A percentile compares a stretch with the other conserved stretches of the same genome.
phyloP scores from a whole-genome alignment of 1,284 basidiomycete species.

The Tilletia setariae region DNA sequence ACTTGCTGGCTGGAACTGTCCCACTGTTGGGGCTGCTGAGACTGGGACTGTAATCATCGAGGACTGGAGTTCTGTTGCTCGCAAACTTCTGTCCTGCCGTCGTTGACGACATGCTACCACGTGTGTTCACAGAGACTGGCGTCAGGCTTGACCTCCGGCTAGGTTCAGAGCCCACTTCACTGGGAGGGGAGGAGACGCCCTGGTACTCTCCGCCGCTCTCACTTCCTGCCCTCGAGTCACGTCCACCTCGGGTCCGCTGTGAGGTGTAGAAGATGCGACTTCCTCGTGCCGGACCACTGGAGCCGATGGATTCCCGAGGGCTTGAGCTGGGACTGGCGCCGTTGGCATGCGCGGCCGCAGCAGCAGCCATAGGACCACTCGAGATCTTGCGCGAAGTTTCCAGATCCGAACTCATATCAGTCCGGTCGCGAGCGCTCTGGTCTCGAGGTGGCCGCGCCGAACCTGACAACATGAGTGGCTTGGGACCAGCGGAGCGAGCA shows the following conservation, averaged over 20 bases:
- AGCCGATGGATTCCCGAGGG: not conserved
- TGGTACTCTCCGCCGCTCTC: conserved; percentile 9
- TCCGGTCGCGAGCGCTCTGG: conserved; percentile 23
- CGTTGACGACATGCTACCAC: not conserved
- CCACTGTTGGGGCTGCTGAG: not conserved
- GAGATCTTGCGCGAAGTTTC: conserved; percentile 39
- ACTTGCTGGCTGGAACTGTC: not conserved
- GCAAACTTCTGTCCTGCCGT: not conserved
- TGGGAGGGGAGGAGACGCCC: conserved; percentile 3
- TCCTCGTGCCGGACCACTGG: not conserved
- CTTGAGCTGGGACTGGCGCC: not conserved
- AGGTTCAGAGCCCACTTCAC: not conserved
- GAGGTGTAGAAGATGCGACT: not conserved
- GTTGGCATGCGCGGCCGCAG: not conserved
- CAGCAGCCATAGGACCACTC: conserved; percentile 36
- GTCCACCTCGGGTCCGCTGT: not conserved
- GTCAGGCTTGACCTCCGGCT: not conserved
- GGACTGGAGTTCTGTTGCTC: no score
- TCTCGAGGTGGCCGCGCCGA: conserved; percentile 42
- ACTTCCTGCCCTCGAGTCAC: not conserved
- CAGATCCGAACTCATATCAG: conserved; percentile 21
- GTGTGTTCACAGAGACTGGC: not conserved
- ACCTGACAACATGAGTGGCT: conserved; percentile 34
- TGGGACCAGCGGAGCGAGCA: conserved; percentile 29
- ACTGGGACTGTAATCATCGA: no score